Evolutionary conservation across 306 rosid genomes (phyloP).

Genomic region (Casuarina glauca): DNA sequence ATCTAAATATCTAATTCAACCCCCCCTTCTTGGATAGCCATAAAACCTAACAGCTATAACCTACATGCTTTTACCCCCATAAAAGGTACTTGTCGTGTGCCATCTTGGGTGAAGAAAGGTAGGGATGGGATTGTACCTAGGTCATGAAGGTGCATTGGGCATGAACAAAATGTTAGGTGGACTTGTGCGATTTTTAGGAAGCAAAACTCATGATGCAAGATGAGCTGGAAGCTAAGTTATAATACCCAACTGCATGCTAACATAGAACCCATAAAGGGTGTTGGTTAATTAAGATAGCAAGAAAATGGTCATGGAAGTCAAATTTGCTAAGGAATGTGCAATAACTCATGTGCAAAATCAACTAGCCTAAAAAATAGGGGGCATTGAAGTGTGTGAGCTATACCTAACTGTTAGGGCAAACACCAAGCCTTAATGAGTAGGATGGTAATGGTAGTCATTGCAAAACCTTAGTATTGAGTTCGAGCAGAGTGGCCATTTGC

Average conservation of each 20-base stretch:
- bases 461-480: no score
- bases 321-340: no score
- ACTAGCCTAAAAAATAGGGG: conserved; percentile 1
- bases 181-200: not conserved
- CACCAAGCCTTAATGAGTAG: not conserved
- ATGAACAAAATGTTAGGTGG: no score
- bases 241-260: not conserved
- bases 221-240: conserved; percentile 8
- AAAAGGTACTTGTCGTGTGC: no score
- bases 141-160: no score
- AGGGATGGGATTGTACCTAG: no score
- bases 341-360: not conserved
- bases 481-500: no score
- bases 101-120: no score
- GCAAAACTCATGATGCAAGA: not conserved
- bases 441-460: not conserved
- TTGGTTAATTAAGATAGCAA: not conserved
- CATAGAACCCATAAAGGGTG: not conserved
- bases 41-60: no score
- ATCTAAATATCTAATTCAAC: no score
- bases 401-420: not conserved
- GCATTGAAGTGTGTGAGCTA: not conserved
- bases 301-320: not conserved
- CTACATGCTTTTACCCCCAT: no score
- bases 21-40: no score